Base-by-base conservation (phyloP, 1,284 basidiomycete genomes). In the Gymnopus androsaceus region DNA sequence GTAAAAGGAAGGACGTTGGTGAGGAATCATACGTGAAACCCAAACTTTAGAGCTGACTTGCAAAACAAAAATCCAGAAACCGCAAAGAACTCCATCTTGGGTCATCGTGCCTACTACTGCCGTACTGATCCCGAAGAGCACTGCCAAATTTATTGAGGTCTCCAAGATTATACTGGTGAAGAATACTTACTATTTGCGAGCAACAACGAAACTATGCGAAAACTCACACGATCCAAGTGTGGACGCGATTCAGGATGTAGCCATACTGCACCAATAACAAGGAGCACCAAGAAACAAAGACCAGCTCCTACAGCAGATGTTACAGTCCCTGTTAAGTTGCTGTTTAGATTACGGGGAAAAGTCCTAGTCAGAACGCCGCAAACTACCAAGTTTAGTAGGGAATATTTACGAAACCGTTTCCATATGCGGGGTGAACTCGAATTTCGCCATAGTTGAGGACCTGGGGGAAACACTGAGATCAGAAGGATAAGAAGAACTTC, bases 261-360 rank as follows among this genome's bases (percentile, higher is more conserved):
- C 51, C 45, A 55, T 30, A 62, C 63, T 50, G 51, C 52, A 19
- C 42, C 54, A 37, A 60, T 64, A 11, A 57, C 51, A 15, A 61
- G 42, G 19, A 64, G 56, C n/a, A 64, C 61, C 5, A 63, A 33
- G 49, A 62, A 62, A 38, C 63, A 64, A 23, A 62, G 47, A 34
- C 58, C 61, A 45, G 63, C 61, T 33, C 63, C 63, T 25, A 63
- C 61, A 40, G 56, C 58, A 46, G 62, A 62, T 12, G 63, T 62
- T 23, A 60, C 37, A 30, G 55, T 57, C 63, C 63, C 62, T 36
- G 62, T 31, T 21, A 57, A 45, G 54, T 62, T 61, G 21, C 63
- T 64, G 42, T n/a, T 42, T 30, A 44, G 28, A 41, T 31, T 40
- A 34, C 37, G n/a, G 25, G 30, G 27, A 23, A 23, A 47, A 47